These are phyloP conservation scores for Pterocarpus santalinus DNA, from an alignment of 306 rosid species.

Conservation along the genomic window DNA sequence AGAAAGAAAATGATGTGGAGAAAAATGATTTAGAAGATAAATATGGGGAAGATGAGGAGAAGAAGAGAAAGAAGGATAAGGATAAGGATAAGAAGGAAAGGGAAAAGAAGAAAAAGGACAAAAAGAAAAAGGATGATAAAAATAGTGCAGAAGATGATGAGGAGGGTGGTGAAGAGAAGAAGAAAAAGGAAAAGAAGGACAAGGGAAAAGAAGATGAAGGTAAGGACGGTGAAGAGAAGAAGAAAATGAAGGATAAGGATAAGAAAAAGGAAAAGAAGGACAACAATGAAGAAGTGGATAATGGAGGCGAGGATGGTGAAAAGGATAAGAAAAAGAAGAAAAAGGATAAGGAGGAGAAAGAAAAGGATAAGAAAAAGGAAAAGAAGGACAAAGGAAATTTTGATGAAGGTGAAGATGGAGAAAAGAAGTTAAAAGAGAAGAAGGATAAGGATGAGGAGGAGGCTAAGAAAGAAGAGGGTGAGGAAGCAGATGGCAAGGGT, in stretches of 20 bases:
- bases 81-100: background rate
- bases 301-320: background rate
- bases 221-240: background rate
- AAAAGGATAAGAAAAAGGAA: background rate
- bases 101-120: background rate
- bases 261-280: conserved; percentile 1
- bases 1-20: conserved; percentile 17
- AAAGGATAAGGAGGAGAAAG: conserved; percentile 20
- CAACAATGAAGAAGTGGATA: background rate
- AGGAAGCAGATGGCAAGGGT: conserved; percentile 33
- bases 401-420: conserved; percentile 12
- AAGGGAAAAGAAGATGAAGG: background rate
- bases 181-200: conserved; percentile 8
- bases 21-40: conserved; percentile 7
- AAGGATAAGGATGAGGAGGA: conserved; percentile 29
- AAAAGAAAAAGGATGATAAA: conserved; percentile 22
- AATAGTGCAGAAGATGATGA: background rate
- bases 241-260: conserved; percentile 26
- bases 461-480: background rate
- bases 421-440: background rate
- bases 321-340: conserved; percentile 3
- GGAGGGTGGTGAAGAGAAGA: background rate
- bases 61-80: background rate
- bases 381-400: conserved; percentile 16
- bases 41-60: background rate